Conservation (phyloP, 2,329 filamentous ascomycete species). For the Penicillium sp. region DNA sequence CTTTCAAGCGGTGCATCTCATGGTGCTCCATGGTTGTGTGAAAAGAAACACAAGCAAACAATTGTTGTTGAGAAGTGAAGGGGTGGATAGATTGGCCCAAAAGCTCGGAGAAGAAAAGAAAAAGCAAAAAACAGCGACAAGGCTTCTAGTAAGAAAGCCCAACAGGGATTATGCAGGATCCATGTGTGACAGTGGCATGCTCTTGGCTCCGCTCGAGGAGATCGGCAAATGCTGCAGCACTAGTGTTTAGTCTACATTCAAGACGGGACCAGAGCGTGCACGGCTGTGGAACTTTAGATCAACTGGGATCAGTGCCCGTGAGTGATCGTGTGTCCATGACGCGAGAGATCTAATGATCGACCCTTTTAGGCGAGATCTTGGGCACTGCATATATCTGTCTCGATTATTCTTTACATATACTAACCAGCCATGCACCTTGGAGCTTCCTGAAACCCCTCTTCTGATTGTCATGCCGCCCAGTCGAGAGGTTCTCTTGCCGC, state of each 20-base stretch:
- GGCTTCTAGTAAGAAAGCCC: neutral
- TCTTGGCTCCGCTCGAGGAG: neutral
- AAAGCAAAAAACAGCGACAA: slow-evolving; percentile 2
- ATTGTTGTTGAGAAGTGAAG: neutral
- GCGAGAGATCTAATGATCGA: neutral
- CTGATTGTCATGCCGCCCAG: neutral
- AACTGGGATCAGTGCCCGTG: neutral
- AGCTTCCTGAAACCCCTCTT: neutral
- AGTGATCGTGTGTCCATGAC: neutral
- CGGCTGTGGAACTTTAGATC: slow-evolving; percentile 2
- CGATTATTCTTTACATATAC: neutral
- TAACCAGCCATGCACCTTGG: neutral
- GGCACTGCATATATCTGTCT: neutral
- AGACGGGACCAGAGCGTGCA: slow-evolving; percentile 1
- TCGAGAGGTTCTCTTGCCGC: neutral
- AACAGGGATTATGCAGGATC: slow-evolving; percentile 3
- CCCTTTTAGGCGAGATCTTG: neutral
- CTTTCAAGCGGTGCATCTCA: slow-evolving; percentile 1
- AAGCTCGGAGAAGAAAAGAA: neutral
- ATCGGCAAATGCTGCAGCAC: neutral
- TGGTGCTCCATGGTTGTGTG: slow-evolving; percentile 1
- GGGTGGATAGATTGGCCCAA: neutral
- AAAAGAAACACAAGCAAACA: neutral
- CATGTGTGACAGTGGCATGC: neutral
- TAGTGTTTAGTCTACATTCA: neutral